Evolutionary conservation across 805 yeast species (phyloP).

Genomic region (Metschnikowia hibisci): DNA sequence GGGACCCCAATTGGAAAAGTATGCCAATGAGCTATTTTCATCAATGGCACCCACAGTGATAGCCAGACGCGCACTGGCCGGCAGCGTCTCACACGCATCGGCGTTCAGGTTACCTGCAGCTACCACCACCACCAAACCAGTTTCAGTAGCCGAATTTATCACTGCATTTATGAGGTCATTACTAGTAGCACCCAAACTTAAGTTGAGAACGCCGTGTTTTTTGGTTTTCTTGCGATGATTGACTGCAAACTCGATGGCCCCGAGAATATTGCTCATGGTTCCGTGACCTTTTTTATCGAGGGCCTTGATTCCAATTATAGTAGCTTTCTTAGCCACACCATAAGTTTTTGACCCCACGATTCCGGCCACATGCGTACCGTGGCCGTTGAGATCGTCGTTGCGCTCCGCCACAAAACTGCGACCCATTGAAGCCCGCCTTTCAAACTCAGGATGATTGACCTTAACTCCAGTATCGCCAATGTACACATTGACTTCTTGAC

Average conservation of each 20-base stretch:
- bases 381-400: constrained; percentile 44
- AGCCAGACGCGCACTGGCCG: constrained; percentile 71
- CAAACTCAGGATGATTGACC: constrained; percentile 12
- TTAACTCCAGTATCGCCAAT: constrained; percentile 18
- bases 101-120: constrained; percentile 85
- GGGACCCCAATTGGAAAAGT: constrained; percentile 88
- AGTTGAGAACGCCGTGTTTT: constrained; percentile 60
- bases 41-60: constrained; percentile 88
- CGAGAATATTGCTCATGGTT: constrained; percentile 56
- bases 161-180: constrained; percentile 71
- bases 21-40: constrained; percentile 60
- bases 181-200: constrained; percentile 74
- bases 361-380: constrained; percentile 59
- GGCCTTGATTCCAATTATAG: constrained; percentile 65
- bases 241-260: constrained; percentile 66
- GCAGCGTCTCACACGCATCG: constrained; percentile 81
- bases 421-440: constrained; percentile 11
- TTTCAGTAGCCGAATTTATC: constrained; percentile 64
- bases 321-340: constrained; percentile 46
- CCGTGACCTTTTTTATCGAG: constrained; percentile 69
- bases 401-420: constrained; percentile 17
- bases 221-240: constrained; percentile 44
- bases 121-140: constrained; percentile 68
- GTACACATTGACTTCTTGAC: constrained; percentile 28
- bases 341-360: constrained; percentile 46